Conservation (phyloP, 495 filamentous ascomycete genomes). For the Lichenothelia convexa region DNA sequence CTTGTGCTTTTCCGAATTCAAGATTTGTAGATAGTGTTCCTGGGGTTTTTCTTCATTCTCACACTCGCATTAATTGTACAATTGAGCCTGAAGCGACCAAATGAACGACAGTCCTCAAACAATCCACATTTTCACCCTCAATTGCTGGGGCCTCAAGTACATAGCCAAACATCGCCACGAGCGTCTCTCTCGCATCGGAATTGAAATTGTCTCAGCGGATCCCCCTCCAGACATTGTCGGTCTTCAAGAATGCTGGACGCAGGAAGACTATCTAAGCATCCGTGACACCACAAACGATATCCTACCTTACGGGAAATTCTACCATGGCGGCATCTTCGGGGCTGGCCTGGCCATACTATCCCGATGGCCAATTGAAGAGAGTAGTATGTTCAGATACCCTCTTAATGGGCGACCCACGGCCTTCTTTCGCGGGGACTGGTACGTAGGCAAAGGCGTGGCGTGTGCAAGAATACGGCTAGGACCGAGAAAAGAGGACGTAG, state of each 20-base stretch:
- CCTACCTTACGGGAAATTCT: constrained; percentile 91
- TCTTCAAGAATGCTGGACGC: constrained; percentile 90
- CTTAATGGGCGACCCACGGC: constrained; percentile 85
- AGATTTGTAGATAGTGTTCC: too few species aligned
- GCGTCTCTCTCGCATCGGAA: constrained; percentile 68
- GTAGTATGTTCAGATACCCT: constrained; percentile 69
- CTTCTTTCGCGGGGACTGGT: constrained; percentile 90
- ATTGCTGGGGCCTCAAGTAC: constrained; percentile 93
- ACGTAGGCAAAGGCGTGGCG: constrained; percentile 86
- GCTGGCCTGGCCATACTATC: constrained; percentile 85
- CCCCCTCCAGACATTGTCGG: constrained; percentile 74
- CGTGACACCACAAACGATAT: constrained; percentile 52
- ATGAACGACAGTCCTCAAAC: not conserved
- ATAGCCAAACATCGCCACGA: constrained; percentile 61
- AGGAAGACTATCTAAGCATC: constrained; percentile 74
- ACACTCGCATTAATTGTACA: too few species aligned
- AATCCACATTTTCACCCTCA: constrained; percentile 65
- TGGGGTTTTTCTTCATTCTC: too few species aligned
- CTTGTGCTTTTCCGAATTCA: too few species aligned
- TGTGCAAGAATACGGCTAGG: constrained; percentile 65
- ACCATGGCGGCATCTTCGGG: constrained; percentile 74
- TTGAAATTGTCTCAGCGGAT: constrained; percentile 22
- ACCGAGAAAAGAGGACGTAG: constrained; percentile 41
- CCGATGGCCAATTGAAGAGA: constrained; percentile 90
- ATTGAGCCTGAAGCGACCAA: too few species aligned